Evolutionary conservation across 2,329 filamentous ascomycete species (phyloP).

Genomic region (Metarhizium sp.): DNA sequence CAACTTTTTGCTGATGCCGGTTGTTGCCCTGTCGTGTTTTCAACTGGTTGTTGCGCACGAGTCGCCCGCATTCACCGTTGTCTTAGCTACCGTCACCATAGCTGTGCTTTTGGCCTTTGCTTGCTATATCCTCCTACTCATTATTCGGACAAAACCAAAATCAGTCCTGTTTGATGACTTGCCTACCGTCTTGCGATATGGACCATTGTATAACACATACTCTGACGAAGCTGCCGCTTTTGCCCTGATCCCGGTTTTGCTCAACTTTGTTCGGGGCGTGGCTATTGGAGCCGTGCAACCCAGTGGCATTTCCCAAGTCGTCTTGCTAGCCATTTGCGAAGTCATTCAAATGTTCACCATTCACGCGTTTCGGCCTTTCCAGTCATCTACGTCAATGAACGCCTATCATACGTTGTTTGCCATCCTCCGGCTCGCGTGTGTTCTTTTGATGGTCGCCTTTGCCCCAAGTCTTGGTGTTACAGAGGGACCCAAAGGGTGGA

Average conservation of each 20-base stretch:
- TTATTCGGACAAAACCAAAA: slow-evolving; percentile 71
- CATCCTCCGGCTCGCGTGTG: slow-evolving; percentile 62
- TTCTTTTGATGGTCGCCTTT: slow-evolving; percentile 74
- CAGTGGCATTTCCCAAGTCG: slow-evolving; percentile 86
- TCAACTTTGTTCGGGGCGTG: slow-evolving; percentile 79
- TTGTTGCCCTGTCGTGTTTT: slow-evolving; percentile 80
- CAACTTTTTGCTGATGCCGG: slow-evolving; percentile 84
- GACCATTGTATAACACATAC: slow-evolving; percentile 94
- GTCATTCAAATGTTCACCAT: slow-evolving; percentile 81
- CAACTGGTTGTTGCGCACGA: slow-evolving; percentile 69
- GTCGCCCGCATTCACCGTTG: slow-evolving; percentile 64
- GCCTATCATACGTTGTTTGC: slow-evolving; percentile 85
- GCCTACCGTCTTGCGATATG: slow-evolving; percentile 79
- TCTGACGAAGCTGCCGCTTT: slow-evolving; percentile 88
- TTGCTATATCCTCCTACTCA: slow-evolving; percentile 70
- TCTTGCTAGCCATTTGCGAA: slow-evolving; percentile 88
- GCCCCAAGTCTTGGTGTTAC: slow-evolving; percentile 71
- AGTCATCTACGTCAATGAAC: slow-evolving; percentile 92
- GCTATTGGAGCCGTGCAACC: slow-evolving; percentile 89
- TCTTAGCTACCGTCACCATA: slow-evolving; percentile 65
- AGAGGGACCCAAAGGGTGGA: slow-evolving; percentile 81
- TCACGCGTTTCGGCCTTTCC: slow-evolving; percentile 83
- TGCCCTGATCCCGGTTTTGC: slow-evolving; percentile 73
- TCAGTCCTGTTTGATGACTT: slow-evolving; percentile 90
- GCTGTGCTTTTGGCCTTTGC: slow-evolving; percentile 64